phyloP scores from a whole-genome alignment of 2,329 filamentous ascomycete species.

The Aspergillus japonicus region DNA sequence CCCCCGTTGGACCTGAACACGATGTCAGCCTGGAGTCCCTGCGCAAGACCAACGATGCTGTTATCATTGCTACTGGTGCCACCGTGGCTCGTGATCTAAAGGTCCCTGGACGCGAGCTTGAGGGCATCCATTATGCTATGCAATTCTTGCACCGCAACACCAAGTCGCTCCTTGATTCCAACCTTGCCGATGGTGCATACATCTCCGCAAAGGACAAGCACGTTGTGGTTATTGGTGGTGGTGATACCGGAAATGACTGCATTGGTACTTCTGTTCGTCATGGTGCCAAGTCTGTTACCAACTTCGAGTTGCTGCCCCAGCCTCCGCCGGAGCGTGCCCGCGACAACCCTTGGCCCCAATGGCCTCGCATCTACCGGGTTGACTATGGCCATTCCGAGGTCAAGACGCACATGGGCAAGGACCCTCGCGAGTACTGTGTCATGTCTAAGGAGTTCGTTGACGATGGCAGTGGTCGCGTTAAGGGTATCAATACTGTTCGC shows the following conservation, averaged over 20 bases:
- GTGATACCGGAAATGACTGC: constrained; percentile 97
- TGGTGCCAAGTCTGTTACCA: constrained; percentile 91
- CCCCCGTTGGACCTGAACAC: constrained; percentile 73
- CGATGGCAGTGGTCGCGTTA: constrained; percentile 81
- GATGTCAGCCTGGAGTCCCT: constrained; percentile 68
- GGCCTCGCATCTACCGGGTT: constrained; percentile 97
- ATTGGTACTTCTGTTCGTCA: constrained; percentile 96
- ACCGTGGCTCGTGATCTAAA: constrained; percentile 91
- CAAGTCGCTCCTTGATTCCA: constrained; percentile 92
- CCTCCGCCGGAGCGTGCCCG: constrained; percentile 84
- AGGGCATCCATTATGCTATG: constrained; percentile 95
- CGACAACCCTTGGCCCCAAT: constrained; percentile 98
- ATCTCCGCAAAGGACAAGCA: constrained; percentile 95
- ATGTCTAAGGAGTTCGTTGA: constrained; percentile 97
- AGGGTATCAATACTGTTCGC: constrained; percentile 92
- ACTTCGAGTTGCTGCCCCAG: constrained; percentile 94
- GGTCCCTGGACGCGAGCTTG: constrained; percentile 81
- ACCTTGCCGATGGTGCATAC: constrained; percentile 78
- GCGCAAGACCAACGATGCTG: constrained; percentile 72
- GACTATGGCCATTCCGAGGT: constrained; percentile 97
- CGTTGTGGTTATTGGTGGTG: constrained; percentile 94
- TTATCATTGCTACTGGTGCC: constrained; percentile 87
- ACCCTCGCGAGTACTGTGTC: constrained; percentile 95
- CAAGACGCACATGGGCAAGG: constrained; percentile 92
- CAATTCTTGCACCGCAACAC: constrained; percentile 97